These are phyloP conservation scores for Pleurotus salmoneostramineus DNA, from an alignment of 768 basidiomycete genomes.

Conservation along the genomic window DNA sequence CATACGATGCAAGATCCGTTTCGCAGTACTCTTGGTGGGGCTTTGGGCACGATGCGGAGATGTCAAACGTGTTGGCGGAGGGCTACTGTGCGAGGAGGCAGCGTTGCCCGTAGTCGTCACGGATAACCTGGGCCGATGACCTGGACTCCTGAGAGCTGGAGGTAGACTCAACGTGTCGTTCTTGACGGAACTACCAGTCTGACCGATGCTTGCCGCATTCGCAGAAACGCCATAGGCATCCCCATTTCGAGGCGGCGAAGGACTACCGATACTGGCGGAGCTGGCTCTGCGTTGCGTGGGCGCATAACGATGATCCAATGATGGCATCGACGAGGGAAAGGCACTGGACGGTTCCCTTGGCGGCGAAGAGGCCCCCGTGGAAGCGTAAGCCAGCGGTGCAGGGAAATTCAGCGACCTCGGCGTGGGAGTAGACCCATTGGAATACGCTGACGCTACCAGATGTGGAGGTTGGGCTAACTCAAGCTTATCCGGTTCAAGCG, in stretches of 20 bases:
- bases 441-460: constrained; percentile 10
- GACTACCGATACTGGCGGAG: neutral
- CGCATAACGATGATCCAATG: neutral
- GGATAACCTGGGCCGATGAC: constrained; percentile 2
- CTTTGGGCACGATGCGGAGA: neutral
- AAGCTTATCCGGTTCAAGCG: constrained; percentile 9
- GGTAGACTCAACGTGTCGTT: neutral
- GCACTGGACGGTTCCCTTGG: neutral
- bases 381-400: neutral
- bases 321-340: neutral
- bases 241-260: neutral
- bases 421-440: neutral
- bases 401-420: neutral
- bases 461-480: constrained; percentile 2
- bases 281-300: neutral
- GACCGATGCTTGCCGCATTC: neutral
- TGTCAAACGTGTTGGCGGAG: neutral
- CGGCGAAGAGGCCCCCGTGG: neutral
- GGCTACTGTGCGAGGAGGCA: neutral
- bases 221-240: neutral
- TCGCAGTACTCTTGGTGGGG: neutral
- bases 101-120: constrained; percentile 2
- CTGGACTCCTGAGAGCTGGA: neutral
- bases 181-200: neutral
- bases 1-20: constrained; percentile 5